phyloP scores from a whole-genome alignment of 2,329 filamentous ascomycete species.

The Penicillium sp. region DNA sequence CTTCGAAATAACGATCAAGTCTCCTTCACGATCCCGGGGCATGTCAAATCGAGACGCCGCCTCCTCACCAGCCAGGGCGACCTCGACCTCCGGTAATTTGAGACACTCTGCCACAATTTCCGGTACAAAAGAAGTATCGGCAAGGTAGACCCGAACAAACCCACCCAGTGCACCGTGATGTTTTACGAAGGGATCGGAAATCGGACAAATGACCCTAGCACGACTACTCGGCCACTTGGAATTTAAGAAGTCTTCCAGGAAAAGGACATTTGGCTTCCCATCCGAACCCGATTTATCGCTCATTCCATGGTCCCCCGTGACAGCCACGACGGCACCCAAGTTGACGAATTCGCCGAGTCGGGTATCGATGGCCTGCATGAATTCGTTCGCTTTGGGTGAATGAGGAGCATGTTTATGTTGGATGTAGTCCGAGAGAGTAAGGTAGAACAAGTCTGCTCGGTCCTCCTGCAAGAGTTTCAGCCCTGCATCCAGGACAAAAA shows the following conservation, averaged over 20 bases:
- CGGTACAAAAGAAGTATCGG: background rate
- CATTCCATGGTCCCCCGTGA: conserved; percentile 52
- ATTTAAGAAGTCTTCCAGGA: conserved; percentile 43
- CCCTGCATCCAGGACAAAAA: conserved; percentile 50
- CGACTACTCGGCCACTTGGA: conserved; percentile 31
- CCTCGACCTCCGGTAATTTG: conserved; percentile 37
- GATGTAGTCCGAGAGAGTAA: conserved; percentile 50
- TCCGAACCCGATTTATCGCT: conserved; percentile 42
- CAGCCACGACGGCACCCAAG: conserved; percentile 41
- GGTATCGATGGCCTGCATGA: conserved; percentile 39
- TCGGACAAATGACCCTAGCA: conserved; percentile 48
- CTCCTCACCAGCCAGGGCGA: conserved; percentile 34
- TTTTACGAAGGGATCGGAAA: conserved; percentile 48
- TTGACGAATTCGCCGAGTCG: conserved; percentile 37
- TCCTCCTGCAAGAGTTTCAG: conserved; percentile 45
- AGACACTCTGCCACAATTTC: conserved; percentile 11
- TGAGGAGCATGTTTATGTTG: conserved; percentile 49
- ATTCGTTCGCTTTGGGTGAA: conserved; percentile 39
- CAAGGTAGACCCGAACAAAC: conserved; percentile 47
- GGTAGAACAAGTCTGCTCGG: conserved; percentile 46
- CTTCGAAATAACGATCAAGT: conserved; percentile 44
- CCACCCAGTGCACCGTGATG: conserved; percentile 49
- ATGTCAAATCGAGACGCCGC: conserved; percentile 43
- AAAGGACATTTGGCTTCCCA: conserved; percentile 43
- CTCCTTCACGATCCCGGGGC: conserved; percentile 46